Conservation (phyloP, 495 filamentous ascomycete genomes). For the Tuber borchii region DNA sequence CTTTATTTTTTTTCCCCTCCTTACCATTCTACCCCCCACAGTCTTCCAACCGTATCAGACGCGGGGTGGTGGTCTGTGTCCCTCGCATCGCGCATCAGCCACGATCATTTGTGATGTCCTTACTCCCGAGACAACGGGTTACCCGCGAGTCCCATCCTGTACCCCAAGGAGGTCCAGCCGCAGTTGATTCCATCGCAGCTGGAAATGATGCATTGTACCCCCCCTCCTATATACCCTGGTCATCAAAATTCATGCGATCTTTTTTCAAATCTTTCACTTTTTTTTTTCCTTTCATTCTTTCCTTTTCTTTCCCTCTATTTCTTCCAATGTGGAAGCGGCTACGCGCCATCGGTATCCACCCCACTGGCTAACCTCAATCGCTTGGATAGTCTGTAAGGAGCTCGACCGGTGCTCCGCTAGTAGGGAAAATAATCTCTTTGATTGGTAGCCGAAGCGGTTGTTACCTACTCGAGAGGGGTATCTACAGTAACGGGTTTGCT, state of each 20-base stretch:
- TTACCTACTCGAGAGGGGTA: not conserved
- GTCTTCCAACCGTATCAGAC: not conserved
- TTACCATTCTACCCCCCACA: not conserved
- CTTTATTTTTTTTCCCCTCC: not conserved
- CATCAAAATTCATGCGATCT: not conserved
- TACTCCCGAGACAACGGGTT: constrained; percentile 1
- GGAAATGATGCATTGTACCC: not conserved
- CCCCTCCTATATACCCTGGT: not conserved
- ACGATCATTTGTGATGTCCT: not conserved
- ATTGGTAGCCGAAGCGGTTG: constrained; percentile 11
- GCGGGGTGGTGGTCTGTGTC: not conserved
- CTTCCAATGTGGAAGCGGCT: not conserved
- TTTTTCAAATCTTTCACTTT: not conserved
- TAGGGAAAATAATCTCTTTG: not conserved
- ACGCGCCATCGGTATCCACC: not conserved
- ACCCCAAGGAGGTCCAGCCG: constrained; percentile 3
- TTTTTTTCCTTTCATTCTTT: not conserved
- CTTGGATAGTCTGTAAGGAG: constrained; percentile 20
- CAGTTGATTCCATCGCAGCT: not conserved
- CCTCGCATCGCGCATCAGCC: constrained; percentile 2
- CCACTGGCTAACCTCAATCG: not conserved
- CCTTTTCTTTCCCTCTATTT: not conserved
- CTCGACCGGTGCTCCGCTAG: constrained; percentile 17
- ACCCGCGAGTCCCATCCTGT: not conserved
- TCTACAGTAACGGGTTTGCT: not conserved